A percentile compares a stretch with the other conserved stretches of the same genome.
Conservation (phyloP, 2,329 filamentous ascomycete genomes). For the Cadophora malorum region DNA sequence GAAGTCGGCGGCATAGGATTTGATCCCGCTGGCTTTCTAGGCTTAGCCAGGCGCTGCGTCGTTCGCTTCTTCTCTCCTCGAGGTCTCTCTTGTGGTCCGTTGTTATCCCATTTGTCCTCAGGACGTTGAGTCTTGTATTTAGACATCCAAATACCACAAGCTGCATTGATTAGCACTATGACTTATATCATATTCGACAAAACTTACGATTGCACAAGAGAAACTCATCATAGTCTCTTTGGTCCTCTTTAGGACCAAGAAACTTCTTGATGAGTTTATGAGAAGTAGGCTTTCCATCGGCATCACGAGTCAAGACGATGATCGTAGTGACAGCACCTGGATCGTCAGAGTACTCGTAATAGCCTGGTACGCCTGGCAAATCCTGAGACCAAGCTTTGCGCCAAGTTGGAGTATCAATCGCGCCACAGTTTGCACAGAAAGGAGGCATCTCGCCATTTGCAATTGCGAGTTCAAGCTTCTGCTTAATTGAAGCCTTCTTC, state of each 20-base stretch:
- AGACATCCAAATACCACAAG: slow-evolving; percentile 92
- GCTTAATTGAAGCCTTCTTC: slow-evolving; percentile 49
- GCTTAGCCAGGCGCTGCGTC: slow-evolving; percentile 43
- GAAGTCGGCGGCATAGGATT: slow-evolving; percentile 28
- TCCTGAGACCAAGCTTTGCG: slow-evolving; percentile 88
- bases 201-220: slow-evolving; percentile 86
- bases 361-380: slow-evolving; percentile 70
- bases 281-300: slow-evolving; percentile 64
- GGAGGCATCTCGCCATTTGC: slow-evolving; percentile 83
- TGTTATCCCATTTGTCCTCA: slow-evolving; percentile 74
- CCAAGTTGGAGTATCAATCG: slow-evolving; percentile 96
- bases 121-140: slow-evolving; percentile 89
- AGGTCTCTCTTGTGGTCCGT: slow-evolving; percentile 44
- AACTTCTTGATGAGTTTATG: slow-evolving; percentile 83
- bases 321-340: slow-evolving; percentile 78
- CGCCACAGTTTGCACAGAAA: slow-evolving; percentile 91
- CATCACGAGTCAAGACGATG: slow-evolving; percentile 68
- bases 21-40: slow-evolving; percentile 30
- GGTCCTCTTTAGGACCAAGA: slow-evolving; percentile 66
- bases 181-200: slow-evolving; percentile 4
- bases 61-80: slow-evolving; percentile 53
- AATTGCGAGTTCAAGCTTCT: slow-evolving; percentile 68
- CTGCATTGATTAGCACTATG: slow-evolving; percentile 49
- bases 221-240: slow-evolving; percentile 71
- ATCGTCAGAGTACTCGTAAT: slow-evolving; percentile 74